A percentile compares a stretch with the other conserved stretches of the same genome.
phyloP scores from a whole-genome alignment of 306 rosid genomes.

The Betula pendula region DNA sequence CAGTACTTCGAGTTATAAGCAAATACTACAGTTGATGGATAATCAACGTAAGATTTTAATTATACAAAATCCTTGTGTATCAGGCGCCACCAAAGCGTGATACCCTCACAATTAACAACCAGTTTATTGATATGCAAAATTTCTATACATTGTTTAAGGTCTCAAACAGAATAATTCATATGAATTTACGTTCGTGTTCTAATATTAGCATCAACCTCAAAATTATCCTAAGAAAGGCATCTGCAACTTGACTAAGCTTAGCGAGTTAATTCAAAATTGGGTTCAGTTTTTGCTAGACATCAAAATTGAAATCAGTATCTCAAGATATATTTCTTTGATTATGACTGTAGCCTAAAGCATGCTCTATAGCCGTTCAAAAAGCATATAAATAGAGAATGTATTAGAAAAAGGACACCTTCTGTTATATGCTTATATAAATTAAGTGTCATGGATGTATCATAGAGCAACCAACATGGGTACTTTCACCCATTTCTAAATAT shows the following conservation, averaged over 20 bases:
- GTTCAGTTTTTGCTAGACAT: background rate
- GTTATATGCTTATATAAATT: background rate
- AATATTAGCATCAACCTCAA: background rate
- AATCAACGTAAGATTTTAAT: background rate
- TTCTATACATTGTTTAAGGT: background rate
- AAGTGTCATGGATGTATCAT: background rate
- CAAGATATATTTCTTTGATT: background rate
- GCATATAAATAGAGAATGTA: background rate
- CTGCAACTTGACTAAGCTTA: background rate
- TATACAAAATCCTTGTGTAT: background rate
- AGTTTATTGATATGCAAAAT: background rate
- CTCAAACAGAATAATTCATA: background rate
- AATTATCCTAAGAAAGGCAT: background rate
- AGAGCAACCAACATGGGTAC: background rate
- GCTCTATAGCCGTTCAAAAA: background rate
- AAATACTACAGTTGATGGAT: background rate
- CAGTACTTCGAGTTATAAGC: background rate
- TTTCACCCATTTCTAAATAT: background rate
- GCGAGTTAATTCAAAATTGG: background rate
- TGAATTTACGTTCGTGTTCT: background rate
- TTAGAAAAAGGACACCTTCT: background rate
- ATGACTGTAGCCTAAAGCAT: background rate
- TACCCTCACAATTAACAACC: background rate
- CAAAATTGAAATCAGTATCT: background rate
- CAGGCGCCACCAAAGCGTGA: background rate